Evolutionary conservation across 805 yeast genomes (phyloP), one percentile per base, ranked within the genome.

Genomic region (Candida nemodendra): DNA sequence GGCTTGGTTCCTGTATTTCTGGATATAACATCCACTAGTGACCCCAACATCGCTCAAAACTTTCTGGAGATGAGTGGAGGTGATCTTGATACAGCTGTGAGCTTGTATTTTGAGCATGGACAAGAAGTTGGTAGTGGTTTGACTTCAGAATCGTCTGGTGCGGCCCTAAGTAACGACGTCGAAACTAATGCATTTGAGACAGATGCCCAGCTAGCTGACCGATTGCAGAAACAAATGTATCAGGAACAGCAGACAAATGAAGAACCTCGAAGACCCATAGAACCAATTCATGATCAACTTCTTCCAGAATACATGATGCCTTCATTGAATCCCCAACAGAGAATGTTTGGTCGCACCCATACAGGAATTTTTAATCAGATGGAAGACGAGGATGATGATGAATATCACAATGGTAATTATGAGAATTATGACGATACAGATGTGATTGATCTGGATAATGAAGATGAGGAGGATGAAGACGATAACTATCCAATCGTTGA

Each of bases 11-110:
- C 84, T 16, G 76, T 81, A 16, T 93, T 93, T 61, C 68, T 90
- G 60, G 90, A 91, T 27, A 81, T 93, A 37, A 89, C 98, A 0
- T 84, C 87, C 16, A 77, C 78, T 2, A 71, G 78, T 2, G 91
- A 84, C 55, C 71, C 75, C 1, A 71, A 70, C 4, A 65, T 75
- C 9, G 98, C 98, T 1, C 66, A 71, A 36, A 87, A 82, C 49
- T 93, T 82, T 55, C 60, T 93, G 15, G 89, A 82, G 18, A 79
- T 91, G 66, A 74, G 91, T 4, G 89, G 82, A 34, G 78, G 79
- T 31, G 78, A 87, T 57, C 57, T 91, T 23, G 95, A 90, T 40
- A 75, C 79, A 15, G 98, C 99, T 0, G 85, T 93, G 6, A 78
- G 88, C 11, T 66, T 93, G 30, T 93, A 66, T 61, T 81, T 84